These are phyloP conservation scores for Polysphondylium violaceum DNA, from an alignment of 78 protist species.

Conservation along the genomic window DNA sequence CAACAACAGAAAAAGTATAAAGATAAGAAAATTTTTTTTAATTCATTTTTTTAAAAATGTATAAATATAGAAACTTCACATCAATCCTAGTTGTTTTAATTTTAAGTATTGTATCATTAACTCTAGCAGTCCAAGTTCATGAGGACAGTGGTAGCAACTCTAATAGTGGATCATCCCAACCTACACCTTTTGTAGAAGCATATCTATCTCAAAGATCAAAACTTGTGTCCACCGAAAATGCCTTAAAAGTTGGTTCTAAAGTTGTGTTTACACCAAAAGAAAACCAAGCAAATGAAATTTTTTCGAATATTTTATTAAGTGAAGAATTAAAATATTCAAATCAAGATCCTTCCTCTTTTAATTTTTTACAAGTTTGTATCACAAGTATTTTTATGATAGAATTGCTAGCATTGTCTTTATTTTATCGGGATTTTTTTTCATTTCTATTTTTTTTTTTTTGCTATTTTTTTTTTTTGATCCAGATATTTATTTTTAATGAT, in stretches of 20 bases:
- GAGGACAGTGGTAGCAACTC: not conserved
- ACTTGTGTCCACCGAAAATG: constrained; percentile 17
- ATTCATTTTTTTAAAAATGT: no score
- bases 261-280: constrained; percentile 22
- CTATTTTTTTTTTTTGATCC: not conserved
- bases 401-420: no score
- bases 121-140: constrained; percentile 2
- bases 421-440: no score
- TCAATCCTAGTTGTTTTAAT: no score
- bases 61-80: no score
- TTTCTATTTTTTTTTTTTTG: not conserved
- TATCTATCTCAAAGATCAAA: not conserved
- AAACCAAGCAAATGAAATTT: constrained; percentile 36
- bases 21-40: no score
- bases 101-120: no score
- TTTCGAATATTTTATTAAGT: constrained; percentile 13
- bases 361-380: constrained; percentile 44
- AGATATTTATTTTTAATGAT: not conserved
- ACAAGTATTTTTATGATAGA: no score
- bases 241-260: constrained; percentile 5
- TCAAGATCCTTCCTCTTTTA: constrained; percentile 48
- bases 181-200: not conserved
- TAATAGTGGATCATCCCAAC: not conserved
- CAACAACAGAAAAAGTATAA: no score
- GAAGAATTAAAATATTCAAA: constrained; percentile 46